phyloP scores from a whole-genome alignment of 2,329 filamentous ascomycete species.

The Neocucurbitaria cava region DNA sequence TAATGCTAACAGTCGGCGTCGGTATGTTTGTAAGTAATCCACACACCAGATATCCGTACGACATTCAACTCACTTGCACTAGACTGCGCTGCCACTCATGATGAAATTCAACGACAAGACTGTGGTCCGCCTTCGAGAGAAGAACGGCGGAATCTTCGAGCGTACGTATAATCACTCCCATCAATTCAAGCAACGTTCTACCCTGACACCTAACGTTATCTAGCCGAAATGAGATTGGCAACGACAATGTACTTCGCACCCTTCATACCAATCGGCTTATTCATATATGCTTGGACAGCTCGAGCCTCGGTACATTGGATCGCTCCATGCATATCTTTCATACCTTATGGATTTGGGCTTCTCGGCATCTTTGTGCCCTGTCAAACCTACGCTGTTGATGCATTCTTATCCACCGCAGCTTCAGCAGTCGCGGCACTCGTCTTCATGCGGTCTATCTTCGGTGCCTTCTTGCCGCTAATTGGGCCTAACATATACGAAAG shows the following conservation, averaged over 20 bases:
- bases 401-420: slow-evolving; percentile 38
- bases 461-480: slow-evolving; percentile 30
- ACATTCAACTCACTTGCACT: slow-evolving; percentile 56
- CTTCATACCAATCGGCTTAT: slow-evolving; percentile 42
- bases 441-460: slow-evolving; percentile 23
- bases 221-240: slow-evolving; percentile 43
- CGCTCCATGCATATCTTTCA: slow-evolving; percentile 47
- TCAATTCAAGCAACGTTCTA: slow-evolving; percentile 1
- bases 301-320: slow-evolving; percentile 61
- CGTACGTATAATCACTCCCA: slow-evolving; percentile 13
- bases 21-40: slow-evolving; percentile 20
- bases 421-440: slow-evolving; percentile 45
- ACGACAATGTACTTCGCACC: slow-evolving; percentile 45
- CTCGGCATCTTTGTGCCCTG: slow-evolving; percentile 30
- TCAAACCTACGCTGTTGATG: slow-evolving; percentile 45
- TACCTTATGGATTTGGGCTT: slow-evolving; percentile 30
- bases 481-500: slow-evolving; percentile 23
- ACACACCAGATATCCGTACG: slow-evolving; percentile 67
- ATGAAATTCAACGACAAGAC: slow-evolving; percentile 10
- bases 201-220: not conserved
- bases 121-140: slow-evolving; percentile 10
- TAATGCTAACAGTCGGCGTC: slow-evolving; percentile 3
- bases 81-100: slow-evolving; percentile 50
- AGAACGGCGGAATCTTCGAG: slow-evolving; percentile 30
- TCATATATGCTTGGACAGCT: slow-evolving; percentile 61